These are phyloP conservation scores for Globisporangium nagaii DNA, from an alignment of 352 stramenopile genomes.

Conservation along the genomic window DNA sequence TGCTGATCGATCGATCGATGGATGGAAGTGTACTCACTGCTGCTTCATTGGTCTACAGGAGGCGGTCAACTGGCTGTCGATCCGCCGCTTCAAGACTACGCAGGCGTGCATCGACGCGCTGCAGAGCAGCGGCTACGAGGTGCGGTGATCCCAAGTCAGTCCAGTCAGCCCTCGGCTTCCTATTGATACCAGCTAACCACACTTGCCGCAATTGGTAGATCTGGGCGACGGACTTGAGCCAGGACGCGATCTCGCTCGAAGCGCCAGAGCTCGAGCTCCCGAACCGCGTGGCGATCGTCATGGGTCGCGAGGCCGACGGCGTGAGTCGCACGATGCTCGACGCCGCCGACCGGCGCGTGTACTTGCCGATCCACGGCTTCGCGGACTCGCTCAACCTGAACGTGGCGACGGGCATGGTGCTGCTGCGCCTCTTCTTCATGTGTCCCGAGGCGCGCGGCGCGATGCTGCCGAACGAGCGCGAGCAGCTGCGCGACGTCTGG, in stretches of 20 bases:
- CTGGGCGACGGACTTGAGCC: constrained; percentile 77
- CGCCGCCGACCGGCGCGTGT: constrained; percentile 66
- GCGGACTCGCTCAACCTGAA: constrained; percentile 85
- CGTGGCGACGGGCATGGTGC: constrained; percentile 78
- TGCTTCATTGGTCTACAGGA: neutral
- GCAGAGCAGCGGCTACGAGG: constrained; percentile 24
- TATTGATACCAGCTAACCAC: neutral
- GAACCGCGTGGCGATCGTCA: constrained; percentile 79
- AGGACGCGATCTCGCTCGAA: constrained; percentile 36
- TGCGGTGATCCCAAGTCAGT: neutral
- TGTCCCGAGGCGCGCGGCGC: constrained; percentile 26
- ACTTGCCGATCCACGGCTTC: constrained; percentile 83
- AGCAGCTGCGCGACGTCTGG: constrained; percentile 23
- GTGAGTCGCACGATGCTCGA: constrained; percentile 68
- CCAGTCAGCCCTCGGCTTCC: neutral
- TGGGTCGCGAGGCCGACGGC: constrained; percentile 84
- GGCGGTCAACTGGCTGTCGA: constrained; percentile 59
- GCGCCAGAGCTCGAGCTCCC: constrained; percentile 31
- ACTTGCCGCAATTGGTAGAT: constrained; percentile 32
- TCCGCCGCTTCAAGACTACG: constrained; percentile 69
- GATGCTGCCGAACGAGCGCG: constrained; percentile 18
- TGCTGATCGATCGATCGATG: neutral
- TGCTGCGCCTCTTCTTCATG: constrained; percentile 51
- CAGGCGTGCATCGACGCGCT: constrained; percentile 58
- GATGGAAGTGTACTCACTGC: constrained; percentile 4